Percentiles rank a stretch among this genome's conserved stretches.
phyloP scores from a whole-genome alignment of 352 stramenopile species.

The Phytophthora aleatoria region DNA sequence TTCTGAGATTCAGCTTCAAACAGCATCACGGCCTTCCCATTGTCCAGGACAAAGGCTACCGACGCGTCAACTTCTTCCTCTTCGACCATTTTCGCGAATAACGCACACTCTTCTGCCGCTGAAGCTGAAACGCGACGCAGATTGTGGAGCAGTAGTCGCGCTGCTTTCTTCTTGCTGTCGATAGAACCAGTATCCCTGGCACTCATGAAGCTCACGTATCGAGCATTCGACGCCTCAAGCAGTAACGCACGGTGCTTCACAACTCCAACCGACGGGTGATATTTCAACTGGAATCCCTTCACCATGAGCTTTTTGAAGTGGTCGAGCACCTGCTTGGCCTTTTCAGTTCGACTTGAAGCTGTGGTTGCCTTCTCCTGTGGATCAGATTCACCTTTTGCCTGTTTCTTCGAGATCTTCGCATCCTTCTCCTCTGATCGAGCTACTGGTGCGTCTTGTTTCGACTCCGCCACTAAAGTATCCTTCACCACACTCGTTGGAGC shows the following conservation, averaged over 20 bases:
- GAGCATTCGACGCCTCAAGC: constrained; percentile 41
- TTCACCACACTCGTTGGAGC: constrained; percentile 1
- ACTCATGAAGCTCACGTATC: constrained; percentile 65
- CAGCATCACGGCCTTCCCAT: constrained; percentile 63
- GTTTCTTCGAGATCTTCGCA: constrained; percentile 17
- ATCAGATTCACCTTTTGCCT: constrained; percentile 13
- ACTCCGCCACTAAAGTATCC: constrained; percentile 2
- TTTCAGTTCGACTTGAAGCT: constrained; percentile 37
- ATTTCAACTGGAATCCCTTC: constrained; percentile 69
- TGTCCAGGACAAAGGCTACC: constrained; percentile 55
- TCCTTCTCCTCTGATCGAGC: constrained; percentile 12
- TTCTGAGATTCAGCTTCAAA: constrained; percentile 72
- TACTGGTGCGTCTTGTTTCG: constrained; percentile 1
- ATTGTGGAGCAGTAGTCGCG: constrained; percentile 64
- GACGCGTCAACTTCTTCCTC: constrained; percentile 26
- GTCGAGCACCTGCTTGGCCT: constrained; percentile 61
- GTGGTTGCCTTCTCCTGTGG: constrained; percentile 12
- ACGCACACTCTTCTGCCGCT: constrained; percentile 33
- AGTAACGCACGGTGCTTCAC: constrained; percentile 55
- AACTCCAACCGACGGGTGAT: constrained; percentile 51
- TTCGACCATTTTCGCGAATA: constrained; percentile 35
- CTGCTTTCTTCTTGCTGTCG: constrained; percentile 54
- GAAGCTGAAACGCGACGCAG: constrained; percentile 50
- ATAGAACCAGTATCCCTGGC: constrained; percentile 24
- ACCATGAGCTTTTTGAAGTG: constrained; percentile 79